A percentile compares a stretch with the other conserved stretches of the same genome.
Evolutionary conservation across 1,139 yeast genomes (phyloP).

Genomic region (Kluyveromyces sp.): DNA sequence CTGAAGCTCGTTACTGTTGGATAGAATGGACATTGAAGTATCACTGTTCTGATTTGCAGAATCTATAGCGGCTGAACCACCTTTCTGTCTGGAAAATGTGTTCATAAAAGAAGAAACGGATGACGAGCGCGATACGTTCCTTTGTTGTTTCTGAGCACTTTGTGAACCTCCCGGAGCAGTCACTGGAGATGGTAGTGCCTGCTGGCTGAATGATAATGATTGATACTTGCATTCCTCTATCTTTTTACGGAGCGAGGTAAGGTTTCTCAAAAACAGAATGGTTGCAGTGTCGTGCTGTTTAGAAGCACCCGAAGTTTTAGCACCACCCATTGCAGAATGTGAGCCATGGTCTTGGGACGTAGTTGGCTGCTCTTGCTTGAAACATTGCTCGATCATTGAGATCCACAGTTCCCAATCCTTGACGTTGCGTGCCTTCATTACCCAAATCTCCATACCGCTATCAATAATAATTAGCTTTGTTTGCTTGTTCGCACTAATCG

Average conservation of each 20-base stretch:
- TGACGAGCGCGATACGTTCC: constrained; percentile 9
- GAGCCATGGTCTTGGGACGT: background rate
- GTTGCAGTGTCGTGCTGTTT: constrained; percentile 3
- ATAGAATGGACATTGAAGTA: background rate
- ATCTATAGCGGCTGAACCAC: constrained; percentile 5
- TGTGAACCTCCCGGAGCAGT: background rate
- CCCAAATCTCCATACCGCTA: constrained; percentile 96
- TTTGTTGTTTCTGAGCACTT: background rate
- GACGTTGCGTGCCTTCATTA: constrained; percentile 57
- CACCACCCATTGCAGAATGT: background rate
- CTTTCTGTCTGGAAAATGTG: constrained; percentile 8
- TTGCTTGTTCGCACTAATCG: constrained; percentile 68
- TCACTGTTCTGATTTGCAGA: background rate
- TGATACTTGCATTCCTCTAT: constrained; percentile 11
- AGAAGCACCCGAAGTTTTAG: constrained; percentile 3
- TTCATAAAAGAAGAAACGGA: constrained; percentile 12
- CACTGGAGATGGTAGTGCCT: background rate
- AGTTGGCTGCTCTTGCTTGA: constrained; percentile 9
- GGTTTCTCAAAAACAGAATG: background rate
- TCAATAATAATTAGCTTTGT: constrained; percentile 72
- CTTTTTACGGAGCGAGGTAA: constrained; percentile 5
- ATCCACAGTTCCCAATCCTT: constrained; percentile 79
- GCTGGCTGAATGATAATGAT: background rate
- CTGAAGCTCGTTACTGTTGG: background rate
- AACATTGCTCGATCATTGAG: constrained; percentile 47